Percentiles rank a stretch among this genome's conserved stretches.
Evolutionary conservation across 169 alveolate species (phyloP).

Genomic region (Plasmodium inui): DNA sequence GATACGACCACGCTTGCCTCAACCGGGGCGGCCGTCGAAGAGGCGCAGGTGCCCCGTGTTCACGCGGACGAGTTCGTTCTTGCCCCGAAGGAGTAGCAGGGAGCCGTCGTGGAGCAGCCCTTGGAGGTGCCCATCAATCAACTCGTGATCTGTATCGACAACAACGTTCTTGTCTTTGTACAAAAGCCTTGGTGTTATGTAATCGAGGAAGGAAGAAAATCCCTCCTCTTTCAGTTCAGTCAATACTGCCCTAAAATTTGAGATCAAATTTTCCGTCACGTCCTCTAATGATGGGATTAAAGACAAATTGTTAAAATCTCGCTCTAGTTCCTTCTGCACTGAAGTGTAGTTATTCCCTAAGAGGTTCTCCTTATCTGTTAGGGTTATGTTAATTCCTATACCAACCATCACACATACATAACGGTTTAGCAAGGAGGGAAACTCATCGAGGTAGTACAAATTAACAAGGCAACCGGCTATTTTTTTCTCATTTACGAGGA

Average conservation of each 20-base stretch:
- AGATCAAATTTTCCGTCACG: slow-evolving; percentile 13
- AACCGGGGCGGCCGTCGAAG: background rate
- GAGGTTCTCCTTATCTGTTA: slow-evolving; percentile 9
- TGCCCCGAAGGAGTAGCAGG: slow-evolving; percentile 1
- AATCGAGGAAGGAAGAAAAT: slow-evolving; percentile 28
- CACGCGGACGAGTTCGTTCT: slow-evolving; percentile 9
- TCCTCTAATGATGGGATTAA: slow-evolving; percentile 34
- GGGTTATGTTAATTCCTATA: slow-evolving; percentile 34
- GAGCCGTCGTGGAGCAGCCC: slow-evolving; percentile 62
- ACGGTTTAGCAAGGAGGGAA: background rate
- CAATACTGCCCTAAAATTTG: background rate
- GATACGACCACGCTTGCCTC: background rate
- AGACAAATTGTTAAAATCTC: background rate
- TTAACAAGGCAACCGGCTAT: slow-evolving; percentile 77
- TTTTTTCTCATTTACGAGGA: slow-evolving; percentile 73
- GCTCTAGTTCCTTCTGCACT: slow-evolving; percentile 22
- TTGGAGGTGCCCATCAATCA: slow-evolving; percentile 23
- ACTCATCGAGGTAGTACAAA: slow-evolving; percentile 5
- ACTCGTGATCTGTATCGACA: slow-evolving; percentile 11
- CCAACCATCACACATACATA: slow-evolving; percentile 52
- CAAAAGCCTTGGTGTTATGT: slow-evolving; percentile 24
- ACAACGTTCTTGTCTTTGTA: slow-evolving; percentile 36
- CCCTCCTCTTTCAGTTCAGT: slow-evolving; percentile 1
- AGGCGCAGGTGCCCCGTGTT: slow-evolving; percentile 37
- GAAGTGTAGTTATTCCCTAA: slow-evolving; percentile 40